Conservation (phyloP, 1,284 basidiomycete genomes). For the Hymenochaete sp. region DNA sequence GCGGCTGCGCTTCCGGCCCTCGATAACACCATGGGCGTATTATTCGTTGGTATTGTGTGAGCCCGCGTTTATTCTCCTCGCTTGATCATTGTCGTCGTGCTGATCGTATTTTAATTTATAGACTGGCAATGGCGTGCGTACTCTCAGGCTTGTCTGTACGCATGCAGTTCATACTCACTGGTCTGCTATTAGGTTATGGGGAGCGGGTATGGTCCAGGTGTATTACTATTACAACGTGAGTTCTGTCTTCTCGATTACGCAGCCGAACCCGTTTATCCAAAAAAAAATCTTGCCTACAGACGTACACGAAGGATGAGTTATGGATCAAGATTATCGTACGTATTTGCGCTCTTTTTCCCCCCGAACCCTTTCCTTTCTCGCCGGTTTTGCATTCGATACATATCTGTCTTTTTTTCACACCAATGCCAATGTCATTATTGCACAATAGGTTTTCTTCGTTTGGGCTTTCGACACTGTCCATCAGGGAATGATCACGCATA, state of each 20-base stretch:
- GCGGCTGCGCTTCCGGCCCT: slow-evolving; percentile 6
- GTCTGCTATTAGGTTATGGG: slow-evolving; percentile 1
- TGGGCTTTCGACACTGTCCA: slow-evolving; percentile 16
- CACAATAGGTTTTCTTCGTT: slow-evolving; percentile 9
- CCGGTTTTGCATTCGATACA: no score
- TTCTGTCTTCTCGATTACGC: not conserved
- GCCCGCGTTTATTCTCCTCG: not conserved
- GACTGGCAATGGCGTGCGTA: slow-evolving; percentile 14
- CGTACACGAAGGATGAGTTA: slow-evolving; percentile 12
- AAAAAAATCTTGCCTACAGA: not conserved
- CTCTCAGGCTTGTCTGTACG: not conserved
- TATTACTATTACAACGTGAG: slow-evolving; percentile 16
- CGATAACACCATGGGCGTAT: slow-evolving; percentile 16
- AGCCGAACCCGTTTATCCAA: not conserved
- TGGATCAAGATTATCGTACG: slow-evolving; percentile 12
- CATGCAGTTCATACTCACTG: not conserved
- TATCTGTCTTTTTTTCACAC: no score
- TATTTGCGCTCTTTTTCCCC: not conserved
- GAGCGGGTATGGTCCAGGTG: slow-evolving; percentile 4
- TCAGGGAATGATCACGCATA: slow-evolving; percentile 17
- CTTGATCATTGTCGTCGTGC: not conserved
- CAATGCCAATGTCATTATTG: no score
- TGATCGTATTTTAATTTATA: no score
- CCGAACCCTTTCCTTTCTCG: not conserved
- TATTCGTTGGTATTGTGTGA: slow-evolving; percentile 17